Base-by-base conservation (phyloP, 805 yeast species). In the Myxozyma neglecta region DNA sequence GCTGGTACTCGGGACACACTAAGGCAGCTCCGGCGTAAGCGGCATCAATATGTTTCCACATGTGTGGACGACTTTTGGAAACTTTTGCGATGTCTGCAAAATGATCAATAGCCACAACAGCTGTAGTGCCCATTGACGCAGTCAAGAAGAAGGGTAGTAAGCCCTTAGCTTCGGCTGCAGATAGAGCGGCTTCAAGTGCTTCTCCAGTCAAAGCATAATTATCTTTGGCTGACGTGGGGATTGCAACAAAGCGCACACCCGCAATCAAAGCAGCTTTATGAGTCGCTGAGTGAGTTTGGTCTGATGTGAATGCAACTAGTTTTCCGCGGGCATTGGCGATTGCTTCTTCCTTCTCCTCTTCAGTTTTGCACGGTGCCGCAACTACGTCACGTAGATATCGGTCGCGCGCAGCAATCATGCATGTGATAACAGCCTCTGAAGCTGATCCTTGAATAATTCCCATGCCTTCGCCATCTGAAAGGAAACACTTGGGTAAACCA, bases 361-460 rank as follows among this genome's bases (percentile, higher is more conserved):
- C 67, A 20, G 50, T 51, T 10, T 57, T 56, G 43, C 56, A 59
- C 49, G 42, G 52, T 24, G 66, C 49, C 10, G 64, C 64, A n/a
- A 66, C 59, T 6, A 45, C 66, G 11, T 67, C 63, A 10, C 63
- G 60, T 36, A 68, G 42, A 39, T 61, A 68, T 42, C 70, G 52
- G 45, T 68, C 70, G 42, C 70, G 51, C 11, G 70, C 70, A 14
- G 70, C 70, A 18, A 68, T 57, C 70, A 68, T 61, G n/a, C 61
- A 61, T 4, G 64, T 60, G 16, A 65, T 60, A 9, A 61, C 62
- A 2, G 70, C 69, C 49, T 68, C 70, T 18, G 70, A 68, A 3
- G 70, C 70, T 0, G 69, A 62, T 10, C 70, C 70, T 32, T 68
- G 70, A 42, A 68, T 68, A 18, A 68, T 70, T n/a, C 70, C 70